Evolutionary conservation across 139 green algal species (phyloP).

Genomic region (Closterium sp.): DNA sequence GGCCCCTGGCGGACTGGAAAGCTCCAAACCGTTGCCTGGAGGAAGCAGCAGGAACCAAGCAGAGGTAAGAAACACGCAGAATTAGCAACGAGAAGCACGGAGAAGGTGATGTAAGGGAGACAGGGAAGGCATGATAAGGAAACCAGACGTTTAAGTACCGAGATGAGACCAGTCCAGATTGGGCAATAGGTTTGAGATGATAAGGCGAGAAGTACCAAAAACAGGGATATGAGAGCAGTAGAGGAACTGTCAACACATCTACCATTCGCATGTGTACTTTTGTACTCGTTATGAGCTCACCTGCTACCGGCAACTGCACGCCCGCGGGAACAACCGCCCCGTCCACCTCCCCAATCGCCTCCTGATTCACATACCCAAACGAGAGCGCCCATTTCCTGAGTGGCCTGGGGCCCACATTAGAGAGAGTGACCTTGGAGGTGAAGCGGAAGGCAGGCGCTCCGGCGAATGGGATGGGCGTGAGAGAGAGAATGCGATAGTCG

Average conservation of each 20-base stretch:
- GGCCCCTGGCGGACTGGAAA: neutral
- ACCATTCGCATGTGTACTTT: too few species aligned
- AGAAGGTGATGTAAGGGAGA: neutral
- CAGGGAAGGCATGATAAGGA: too few species aligned
- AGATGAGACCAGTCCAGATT: too few species aligned
- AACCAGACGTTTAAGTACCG: too few species aligned
- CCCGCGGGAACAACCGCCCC: neutral
- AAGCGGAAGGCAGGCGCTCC: neutral
- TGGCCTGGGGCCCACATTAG: neutral
- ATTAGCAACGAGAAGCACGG: neutral
- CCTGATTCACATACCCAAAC: neutral
- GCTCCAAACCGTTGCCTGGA: neutral
- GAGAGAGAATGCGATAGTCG: neutral
- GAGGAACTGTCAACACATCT: too few species aligned
- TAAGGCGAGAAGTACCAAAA: too few species aligned
- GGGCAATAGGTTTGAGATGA: too few species aligned
- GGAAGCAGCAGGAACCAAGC: neutral
- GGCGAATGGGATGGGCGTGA: neutral
- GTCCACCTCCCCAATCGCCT: neutral
- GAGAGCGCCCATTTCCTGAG: neutral
- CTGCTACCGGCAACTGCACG: neutral
- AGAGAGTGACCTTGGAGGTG: neutral
- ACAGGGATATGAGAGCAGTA: too few species aligned
- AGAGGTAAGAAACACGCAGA: too few species aligned
- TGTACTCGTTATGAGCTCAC: neutral